phyloP scores from a whole-genome alignment of 2,329 filamentous ascomycete genomes.

The Basipetospora sp. region DNA sequence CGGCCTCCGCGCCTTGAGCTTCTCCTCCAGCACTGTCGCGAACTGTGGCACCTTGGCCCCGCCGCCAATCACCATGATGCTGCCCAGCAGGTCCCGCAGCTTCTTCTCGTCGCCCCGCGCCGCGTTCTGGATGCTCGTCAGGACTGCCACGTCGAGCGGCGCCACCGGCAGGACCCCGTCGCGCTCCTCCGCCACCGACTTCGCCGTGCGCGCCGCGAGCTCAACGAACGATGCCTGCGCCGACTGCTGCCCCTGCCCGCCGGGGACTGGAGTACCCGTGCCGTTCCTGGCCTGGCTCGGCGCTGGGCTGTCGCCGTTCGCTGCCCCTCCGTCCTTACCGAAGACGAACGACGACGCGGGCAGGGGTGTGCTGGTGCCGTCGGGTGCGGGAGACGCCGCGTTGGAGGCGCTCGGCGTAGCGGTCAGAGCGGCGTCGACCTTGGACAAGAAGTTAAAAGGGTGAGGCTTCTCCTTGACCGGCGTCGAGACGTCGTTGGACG shows the following conservation, averaged over 20 bases:
- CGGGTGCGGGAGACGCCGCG: constrained; percentile 74
- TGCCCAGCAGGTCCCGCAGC: constrained; percentile 73
- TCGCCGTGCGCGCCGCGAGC: constrained; percentile 30
- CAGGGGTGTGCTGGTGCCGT: constrained; percentile 54
- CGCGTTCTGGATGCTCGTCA: constrained; percentile 77
- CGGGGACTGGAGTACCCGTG: constrained; percentile 29
- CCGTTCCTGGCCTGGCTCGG: constrained; percentile 34
- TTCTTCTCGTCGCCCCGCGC: constrained; percentile 84
- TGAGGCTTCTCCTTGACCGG: constrained; percentile 50
- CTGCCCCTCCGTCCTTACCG: constrained; percentile 23
- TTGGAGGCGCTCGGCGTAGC: constrained; percentile 73
- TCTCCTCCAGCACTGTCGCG: constrained; percentile 68
- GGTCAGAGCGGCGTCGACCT: constrained; percentile 54
- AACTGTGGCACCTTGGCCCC: constrained; percentile 70
- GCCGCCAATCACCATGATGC: constrained; percentile 81
- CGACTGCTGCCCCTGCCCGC: constrained; percentile 8
- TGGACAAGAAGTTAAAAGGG: constrained; percentile 52
- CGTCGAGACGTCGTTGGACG: constrained; percentile 36
- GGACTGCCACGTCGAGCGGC: constrained; percentile 75
- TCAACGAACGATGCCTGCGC: constrained; percentile 2
- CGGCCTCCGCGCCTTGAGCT: constrained; percentile 51
- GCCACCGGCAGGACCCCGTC: constrained; percentile 71
- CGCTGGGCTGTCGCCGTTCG: constrained; percentile 37
- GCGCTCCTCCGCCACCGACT: constrained; percentile 49
- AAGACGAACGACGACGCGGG: constrained; percentile 43